Evolutionary conservation across 2,329 filamentous ascomycete species (phyloP).

Genomic region (Rhynchosporium graminicola): DNA sequence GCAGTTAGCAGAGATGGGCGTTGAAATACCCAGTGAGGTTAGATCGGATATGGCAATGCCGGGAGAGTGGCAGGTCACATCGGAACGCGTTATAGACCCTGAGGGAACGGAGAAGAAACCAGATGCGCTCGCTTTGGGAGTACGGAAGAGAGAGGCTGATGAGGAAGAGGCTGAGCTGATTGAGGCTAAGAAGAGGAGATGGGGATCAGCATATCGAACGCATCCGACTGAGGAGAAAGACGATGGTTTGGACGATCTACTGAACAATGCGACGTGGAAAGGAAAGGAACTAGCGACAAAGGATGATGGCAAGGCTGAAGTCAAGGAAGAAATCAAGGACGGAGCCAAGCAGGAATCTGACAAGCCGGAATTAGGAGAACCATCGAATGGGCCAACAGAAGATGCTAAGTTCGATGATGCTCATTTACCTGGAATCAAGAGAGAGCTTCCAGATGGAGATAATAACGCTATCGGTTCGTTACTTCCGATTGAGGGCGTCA

Average conservation of each 20-base stretch:
- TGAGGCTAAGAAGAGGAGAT: constrained; percentile 57
- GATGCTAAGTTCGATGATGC: constrained; percentile 5
- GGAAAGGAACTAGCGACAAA: constrained; percentile 30
- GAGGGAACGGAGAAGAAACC: constrained; percentile 47
- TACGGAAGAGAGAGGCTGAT: constrained; percentile 62
- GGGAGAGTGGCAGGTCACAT: constrained; percentile 79
- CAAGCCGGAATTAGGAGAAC: constrained; percentile 2
- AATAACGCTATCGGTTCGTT: constrained; percentile 39
- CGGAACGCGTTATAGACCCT: constrained; percentile 41
- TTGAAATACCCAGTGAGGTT: constrained; percentile 78
- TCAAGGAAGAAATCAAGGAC: constrained; percentile 26
- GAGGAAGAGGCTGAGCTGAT: constrained; percentile 62
- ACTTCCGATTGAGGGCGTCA: constrained; percentile 34
- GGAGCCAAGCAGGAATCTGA: constrained; percentile 28
- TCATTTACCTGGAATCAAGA: constrained; percentile 29
- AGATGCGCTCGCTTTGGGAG: constrained; percentile 51
- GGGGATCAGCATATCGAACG: constrained; percentile 40
- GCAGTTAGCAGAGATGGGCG: constrained; percentile 84
- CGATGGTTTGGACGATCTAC: constrained; percentile 45
- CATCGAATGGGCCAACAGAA: constrained; percentile 4
- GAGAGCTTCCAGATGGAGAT: constrained; percentile 37
- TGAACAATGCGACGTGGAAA: constrained; percentile 36
- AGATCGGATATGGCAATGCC: constrained; percentile 81
- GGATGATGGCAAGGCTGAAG: constrained; percentile 28
- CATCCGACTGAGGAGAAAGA: constrained; percentile 39